Conservation (phyloP, 2,329 filamentous ascomycete genomes). For the Eutypa lata region DNA sequence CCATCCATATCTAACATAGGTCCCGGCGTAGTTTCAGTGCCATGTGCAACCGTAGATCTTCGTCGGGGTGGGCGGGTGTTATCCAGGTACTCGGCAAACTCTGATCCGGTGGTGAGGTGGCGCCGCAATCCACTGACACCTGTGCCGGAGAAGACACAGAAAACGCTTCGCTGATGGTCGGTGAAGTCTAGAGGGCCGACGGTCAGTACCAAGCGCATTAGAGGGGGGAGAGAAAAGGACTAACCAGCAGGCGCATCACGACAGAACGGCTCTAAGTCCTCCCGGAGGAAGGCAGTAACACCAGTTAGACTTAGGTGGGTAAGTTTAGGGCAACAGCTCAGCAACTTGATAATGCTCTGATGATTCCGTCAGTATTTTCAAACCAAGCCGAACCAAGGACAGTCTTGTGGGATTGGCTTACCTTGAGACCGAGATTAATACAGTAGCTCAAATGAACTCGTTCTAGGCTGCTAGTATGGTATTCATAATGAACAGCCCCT, state of each 20-base stretch:
- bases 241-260: slow-evolving; percentile 75
- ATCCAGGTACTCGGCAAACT: slow-evolving; percentile 39
- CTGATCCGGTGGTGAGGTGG: slow-evolving; percentile 63
- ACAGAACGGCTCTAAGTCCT: slow-evolving; percentile 82
- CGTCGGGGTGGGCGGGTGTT: slow-evolving; percentile 9
- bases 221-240: slow-evolving; percentile 13
- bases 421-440: slow-evolving; percentile 75
- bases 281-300: slow-evolving; percentile 82
- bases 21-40: slow-evolving; percentile 7
- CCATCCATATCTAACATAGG: slow-evolving; percentile 20
- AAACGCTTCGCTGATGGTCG: slow-evolving; percentile 89
- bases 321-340: slow-evolving; percentile 87
- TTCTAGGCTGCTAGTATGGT: slow-evolving; percentile 69
- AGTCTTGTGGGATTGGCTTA: slow-evolving; percentile 40
- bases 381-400: background rate
- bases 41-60: slow-evolving; percentile 7
- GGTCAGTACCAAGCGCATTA: slow-evolving; percentile 19
- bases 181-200: slow-evolving; percentile 70
- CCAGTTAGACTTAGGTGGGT: slow-evolving; percentile 95
- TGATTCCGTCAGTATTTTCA: slow-evolving; percentile 27
- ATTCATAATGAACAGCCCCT: slow-evolving; percentile 49
- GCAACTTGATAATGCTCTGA: slow-evolving; percentile 82
- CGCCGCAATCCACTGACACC: slow-evolving; percentile 76
- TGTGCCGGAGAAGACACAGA: slow-evolving; percentile 92
- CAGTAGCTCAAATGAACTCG: slow-evolving; percentile 97